phyloP scores from a whole-genome alignment of 352 stramenopile species.

The Albugo candida region DNA sequence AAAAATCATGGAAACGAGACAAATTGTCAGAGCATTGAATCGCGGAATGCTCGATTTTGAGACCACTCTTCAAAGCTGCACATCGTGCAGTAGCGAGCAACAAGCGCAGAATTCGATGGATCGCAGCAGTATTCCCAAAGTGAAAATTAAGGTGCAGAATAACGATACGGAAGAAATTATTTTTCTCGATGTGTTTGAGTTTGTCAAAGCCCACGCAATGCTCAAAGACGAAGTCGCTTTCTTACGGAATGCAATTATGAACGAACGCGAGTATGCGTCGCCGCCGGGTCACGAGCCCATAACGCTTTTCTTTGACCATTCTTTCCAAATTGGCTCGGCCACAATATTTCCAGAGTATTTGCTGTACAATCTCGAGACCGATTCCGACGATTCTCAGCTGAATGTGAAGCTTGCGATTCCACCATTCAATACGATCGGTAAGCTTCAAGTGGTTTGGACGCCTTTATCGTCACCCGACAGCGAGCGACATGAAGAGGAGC shows the following conservation, averaged over 20 bases:
- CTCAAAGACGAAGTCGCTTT: conserved; percentile 79
- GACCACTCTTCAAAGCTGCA: conserved; percentile 62
- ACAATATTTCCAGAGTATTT: conserved; percentile 87
- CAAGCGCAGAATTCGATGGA: conserved; percentile 4
- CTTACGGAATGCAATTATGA: conserved; percentile 81
- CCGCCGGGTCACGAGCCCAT: conserved; percentile 78
- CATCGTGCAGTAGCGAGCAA: conserved; percentile 20
- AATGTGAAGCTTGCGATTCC: conserved; percentile 82
- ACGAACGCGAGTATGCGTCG: conserved; percentile 72
- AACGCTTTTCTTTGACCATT: conserved; percentile 84
- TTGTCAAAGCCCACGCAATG: conserved; percentile 71
- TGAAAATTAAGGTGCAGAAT: conserved; percentile 85
- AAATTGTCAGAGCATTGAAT: conserved; percentile 82
- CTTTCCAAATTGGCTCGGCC: conserved; percentile 79
- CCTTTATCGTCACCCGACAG: conserved; percentile 58
- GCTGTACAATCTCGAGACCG: conserved; percentile 83
- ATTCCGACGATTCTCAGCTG: conserved; percentile 74
- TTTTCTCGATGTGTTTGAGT: conserved; percentile 87
- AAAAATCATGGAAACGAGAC: conserved; percentile 83
- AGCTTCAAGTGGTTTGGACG: conserved; percentile 80
- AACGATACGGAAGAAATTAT: conserved; percentile 76
- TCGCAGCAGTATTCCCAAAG: conserved; percentile 35
- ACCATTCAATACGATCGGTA: conserved; percentile 86
- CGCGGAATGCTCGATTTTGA: conserved; percentile 84
- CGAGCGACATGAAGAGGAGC: conserved; percentile 43